Evolutionary conservation across 2,329 filamentous ascomycete species (phyloP).

Genomic region (Fusarium haematococcum): DNA sequence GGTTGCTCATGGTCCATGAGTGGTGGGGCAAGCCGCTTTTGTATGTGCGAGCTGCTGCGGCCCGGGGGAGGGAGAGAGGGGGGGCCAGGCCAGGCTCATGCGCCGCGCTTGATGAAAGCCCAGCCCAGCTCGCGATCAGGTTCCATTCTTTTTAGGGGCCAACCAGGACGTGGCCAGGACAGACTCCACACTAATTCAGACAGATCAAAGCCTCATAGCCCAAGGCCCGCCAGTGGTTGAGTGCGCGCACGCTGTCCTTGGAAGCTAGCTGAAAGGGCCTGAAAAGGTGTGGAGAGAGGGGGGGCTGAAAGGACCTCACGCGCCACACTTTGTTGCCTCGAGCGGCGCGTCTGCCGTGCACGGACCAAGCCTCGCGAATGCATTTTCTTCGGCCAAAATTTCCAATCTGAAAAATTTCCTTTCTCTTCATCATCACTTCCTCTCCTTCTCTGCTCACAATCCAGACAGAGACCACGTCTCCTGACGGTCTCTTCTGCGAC

Average conservation of each 20-base stretch:
- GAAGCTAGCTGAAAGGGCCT: neutral
- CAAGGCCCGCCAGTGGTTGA: conserved; percentile 10
- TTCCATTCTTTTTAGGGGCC: conserved; percentile 20
- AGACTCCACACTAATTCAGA: conserved; percentile 13
- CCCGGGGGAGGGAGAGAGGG: neutral
- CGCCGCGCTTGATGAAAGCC: conserved; percentile 20
- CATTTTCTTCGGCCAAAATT: conserved; percentile 41
- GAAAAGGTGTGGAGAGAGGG: neutral
- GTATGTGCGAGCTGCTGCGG: conserved; percentile 33
- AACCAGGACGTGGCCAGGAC: neutral
- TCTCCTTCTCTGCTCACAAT: neutral
- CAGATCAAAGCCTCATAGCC: conserved; percentile 23
- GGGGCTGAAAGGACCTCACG: conserved; percentile 13
- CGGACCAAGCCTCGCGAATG: conserved; percentile 31
- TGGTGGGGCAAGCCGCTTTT: conserved; percentile 49
- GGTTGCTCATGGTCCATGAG: conserved; percentile 43
- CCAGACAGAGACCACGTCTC: conserved; percentile 7
- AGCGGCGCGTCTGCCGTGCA: conserved; percentile 31
- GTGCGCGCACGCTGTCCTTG: neutral
- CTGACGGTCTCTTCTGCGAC: neutral
- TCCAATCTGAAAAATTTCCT: conserved; percentile 37
- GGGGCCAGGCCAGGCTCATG: neutral
- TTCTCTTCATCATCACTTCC: conserved; percentile 39
- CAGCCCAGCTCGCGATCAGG: neutral
- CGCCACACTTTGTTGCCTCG: conserved; percentile 28